Evolutionary conservation across 2,329 filamentous ascomycete genomes (phyloP).

Genomic region (Penicillium sp.): DNA sequence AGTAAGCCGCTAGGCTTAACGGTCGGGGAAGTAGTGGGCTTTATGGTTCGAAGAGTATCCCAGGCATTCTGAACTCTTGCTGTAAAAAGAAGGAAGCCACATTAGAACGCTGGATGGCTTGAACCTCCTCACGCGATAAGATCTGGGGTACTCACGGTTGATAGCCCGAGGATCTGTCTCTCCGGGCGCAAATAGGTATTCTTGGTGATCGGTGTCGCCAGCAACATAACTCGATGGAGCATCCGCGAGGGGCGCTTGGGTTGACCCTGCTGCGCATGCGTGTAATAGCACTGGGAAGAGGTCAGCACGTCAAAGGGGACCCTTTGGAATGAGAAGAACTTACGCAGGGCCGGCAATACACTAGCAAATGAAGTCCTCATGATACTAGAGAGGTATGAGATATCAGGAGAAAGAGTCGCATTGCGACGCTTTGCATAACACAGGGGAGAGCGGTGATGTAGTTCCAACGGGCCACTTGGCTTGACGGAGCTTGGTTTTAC

Average conservation of each 20-base stretch:
- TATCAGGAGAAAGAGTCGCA: conserved; percentile 31
- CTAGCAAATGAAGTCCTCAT: conserved; percentile 37
- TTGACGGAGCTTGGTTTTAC: conserved; percentile 39
- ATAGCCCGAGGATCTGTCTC: conserved; percentile 21
- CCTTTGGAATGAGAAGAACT: conserved; percentile 17
- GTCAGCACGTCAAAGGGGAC: conserved; percentile 20
- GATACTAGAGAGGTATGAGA: conserved; percentile 26
- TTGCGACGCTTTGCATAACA: conserved; percentile 27
- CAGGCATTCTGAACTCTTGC: conserved; percentile 36
- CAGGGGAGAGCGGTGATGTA: conserved; percentile 18
- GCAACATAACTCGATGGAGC: conserved; percentile 16
- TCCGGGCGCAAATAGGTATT: conserved; percentile 23
- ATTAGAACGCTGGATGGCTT: conserved; percentile 7
- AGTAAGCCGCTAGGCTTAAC: conserved; percentile 59
- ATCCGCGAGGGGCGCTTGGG: conserved; percentile 21
- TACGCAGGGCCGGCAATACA: conserved; percentile 38
- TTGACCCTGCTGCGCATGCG: conserved; percentile 27
- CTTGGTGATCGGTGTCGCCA: conserved; percentile 17
- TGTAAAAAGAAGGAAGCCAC: conserved; percentile 9
- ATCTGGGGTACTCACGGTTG: conserved; percentile 28
- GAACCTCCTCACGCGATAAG: conserved; percentile 5
- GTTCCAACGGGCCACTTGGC: conserved; percentile 39
- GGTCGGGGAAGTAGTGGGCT: conserved; percentile 23
- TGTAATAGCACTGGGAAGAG: conserved; percentile 34
- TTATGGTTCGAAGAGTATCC: conserved; percentile 29